Evolutionary conservation across 371 early-diverging fungal species (phyloP).

Genomic region (Mortierella sp.): DNA sequence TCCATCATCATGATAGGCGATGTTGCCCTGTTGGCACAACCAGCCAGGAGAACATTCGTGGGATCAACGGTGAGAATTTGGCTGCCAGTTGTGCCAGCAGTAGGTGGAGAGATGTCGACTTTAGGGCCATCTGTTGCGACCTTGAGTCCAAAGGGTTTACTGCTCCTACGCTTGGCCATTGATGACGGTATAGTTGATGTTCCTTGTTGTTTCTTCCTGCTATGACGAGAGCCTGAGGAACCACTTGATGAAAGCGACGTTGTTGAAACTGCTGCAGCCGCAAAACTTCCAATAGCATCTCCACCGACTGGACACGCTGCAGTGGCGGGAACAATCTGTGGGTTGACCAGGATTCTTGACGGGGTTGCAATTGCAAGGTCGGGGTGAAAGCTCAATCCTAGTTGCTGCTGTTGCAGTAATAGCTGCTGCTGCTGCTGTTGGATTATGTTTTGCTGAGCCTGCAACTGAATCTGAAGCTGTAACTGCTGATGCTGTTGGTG

Average conservation of each 20-base stretch:
- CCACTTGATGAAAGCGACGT: not conserved
- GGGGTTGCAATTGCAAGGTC: slow-evolving; percentile 13
- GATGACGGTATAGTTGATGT: not conserved
- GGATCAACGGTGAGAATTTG: not conserved
- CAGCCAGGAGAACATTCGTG: not conserved
- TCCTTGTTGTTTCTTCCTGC: not conserved
- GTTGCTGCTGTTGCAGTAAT: slow-evolving; percentile 12
- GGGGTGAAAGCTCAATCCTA: slow-evolving; percentile 6
- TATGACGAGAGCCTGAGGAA: not conserved
- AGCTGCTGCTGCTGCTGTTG: slow-evolving; percentile 19
- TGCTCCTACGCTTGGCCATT: not conserved
- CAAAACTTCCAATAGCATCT: not conserved
- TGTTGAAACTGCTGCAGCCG: not conserved
- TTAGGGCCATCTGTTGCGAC: slow-evolving; percentile 3
- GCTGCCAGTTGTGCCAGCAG: not conserved
- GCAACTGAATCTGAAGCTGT: slow-evolving; percentile 12
- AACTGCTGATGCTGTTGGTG: slow-evolving; percentile 22
- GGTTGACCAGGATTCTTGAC: slow-evolving; percentile 16
- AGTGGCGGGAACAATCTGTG: slow-evolving; percentile 1
- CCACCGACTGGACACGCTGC: not conserved
- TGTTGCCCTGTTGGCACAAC: not conserved
- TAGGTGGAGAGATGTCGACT: slow-evolving; percentile 7
- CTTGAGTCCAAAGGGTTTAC: not conserved
- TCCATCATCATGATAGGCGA: slow-evolving; percentile 39
- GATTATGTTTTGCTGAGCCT: slow-evolving; percentile 22